Conservation (phyloP, 2,329 filamentous ascomycete genomes). For the Sclerotinia borealis region DNA sequence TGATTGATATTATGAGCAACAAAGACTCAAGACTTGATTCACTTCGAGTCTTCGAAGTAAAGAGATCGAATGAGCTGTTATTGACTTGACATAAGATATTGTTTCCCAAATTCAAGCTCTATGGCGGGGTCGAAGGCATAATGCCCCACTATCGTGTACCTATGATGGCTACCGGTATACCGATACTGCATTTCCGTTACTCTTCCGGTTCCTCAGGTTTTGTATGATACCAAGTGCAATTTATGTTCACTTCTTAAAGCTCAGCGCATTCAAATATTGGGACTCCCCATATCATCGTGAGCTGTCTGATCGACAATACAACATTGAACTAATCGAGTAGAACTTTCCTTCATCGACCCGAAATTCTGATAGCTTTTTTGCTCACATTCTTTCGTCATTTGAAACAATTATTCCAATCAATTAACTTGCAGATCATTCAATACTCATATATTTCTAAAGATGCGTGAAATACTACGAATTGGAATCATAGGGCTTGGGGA, state of each 20-base stretch:
- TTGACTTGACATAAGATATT: background rate
- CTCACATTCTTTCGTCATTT: background rate
- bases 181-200: background rate
- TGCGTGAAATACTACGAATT: constrained; percentile 15
- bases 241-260: background rate
- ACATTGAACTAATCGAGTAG: background rate
- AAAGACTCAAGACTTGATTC: background rate
- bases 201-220: background rate
- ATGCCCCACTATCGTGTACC: background rate
- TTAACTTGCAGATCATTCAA: background rate
- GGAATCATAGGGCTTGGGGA: constrained; percentile 40
- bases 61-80: background rate
- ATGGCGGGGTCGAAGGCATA: background rate
- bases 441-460: background rate
- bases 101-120: background rate
- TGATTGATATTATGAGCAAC: background rate
- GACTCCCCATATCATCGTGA: background rate
- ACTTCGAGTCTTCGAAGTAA: background rate
- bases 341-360: no score
- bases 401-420: background rate
- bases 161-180: no score
- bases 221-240: background rate
- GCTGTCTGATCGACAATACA: background rate
- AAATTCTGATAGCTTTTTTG: background rate
- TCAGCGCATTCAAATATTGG: background rate